Conservation (phyloP, 495 filamentous ascomycete species). For the Xylaria flabelliformis region DNA sequence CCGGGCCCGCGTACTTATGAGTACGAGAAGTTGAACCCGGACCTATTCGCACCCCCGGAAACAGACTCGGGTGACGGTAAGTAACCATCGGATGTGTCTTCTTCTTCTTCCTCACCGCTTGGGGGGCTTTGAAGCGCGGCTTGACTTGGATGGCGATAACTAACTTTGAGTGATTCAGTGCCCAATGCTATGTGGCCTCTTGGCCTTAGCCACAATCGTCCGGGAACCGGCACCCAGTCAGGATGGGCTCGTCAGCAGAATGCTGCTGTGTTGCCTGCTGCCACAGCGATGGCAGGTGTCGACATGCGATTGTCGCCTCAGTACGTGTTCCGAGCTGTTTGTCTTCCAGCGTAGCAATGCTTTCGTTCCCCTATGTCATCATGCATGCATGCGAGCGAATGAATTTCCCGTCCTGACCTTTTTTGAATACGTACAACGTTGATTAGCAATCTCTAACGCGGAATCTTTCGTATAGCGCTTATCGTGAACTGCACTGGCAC, state of each 20-base stretch:
- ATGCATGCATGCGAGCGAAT: neutral
- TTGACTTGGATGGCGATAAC: neutral
- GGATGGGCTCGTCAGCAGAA: slow-evolving; percentile 79
- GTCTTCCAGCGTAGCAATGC: neutral
- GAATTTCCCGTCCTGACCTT: neutral
- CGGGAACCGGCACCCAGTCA: slow-evolving; percentile 59
- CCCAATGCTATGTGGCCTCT: slow-evolving; percentile 76
- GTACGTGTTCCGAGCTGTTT: neutral
- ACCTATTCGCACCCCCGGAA: slow-evolving; percentile 69
- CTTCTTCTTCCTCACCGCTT: neutral
- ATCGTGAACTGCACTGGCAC: slow-evolving; percentile 79
- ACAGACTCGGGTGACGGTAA: slow-evolving; percentile 62
- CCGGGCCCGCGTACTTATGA: slow-evolving; percentile 67
- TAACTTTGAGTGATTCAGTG: slow-evolving; percentile 38
- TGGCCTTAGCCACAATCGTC: slow-evolving; percentile 68
- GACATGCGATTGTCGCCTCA: slow-evolving; percentile 75
- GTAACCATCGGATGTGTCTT: neutral
- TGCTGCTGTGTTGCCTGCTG: slow-evolving; percentile 64
- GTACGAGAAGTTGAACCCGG: slow-evolving; percentile 70
- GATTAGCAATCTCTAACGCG: neutral
- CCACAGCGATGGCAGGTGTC: slow-evolving; percentile 74
- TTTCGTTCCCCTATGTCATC: neutral
- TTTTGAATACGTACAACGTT: neutral
- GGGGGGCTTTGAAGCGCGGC: too few relatives aligned
- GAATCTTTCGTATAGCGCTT: slow-evolving; percentile 43